Evolutionary conservation across 192 early-diverging fungal genomes (phyloP).

Genomic region (Backusella westeae): DNA sequence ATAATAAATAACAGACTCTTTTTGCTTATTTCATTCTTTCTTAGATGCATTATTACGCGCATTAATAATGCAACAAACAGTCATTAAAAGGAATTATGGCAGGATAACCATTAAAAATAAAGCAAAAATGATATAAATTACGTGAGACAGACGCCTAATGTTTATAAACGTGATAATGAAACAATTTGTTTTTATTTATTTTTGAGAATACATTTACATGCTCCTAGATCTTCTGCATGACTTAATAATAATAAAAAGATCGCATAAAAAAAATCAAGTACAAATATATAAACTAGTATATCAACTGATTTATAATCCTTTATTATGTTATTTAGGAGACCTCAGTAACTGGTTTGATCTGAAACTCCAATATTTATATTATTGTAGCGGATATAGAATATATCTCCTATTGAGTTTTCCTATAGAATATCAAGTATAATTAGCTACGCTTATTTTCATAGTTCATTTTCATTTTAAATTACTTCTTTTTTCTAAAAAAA

Average conservation of each 20-base stretch:
- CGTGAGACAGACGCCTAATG: neutral
- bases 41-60: neutral
- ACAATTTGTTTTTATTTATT: neutral
- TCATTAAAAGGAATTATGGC: neutral
- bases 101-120: neutral
- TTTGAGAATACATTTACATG: neutral
- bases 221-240: slow-evolving; percentile 3
- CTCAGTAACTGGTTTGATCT: neutral
- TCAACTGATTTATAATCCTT: neutral
- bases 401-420: neutral
- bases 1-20: neutral
- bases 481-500: neutral
- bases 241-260: neutral
- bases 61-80: neutral
- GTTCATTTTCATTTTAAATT: neutral
- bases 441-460: neutral
- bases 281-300: neutral
- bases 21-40: neutral
- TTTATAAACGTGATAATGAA: neutral
- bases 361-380: neutral
- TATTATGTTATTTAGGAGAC: neutral
- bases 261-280: neutral
- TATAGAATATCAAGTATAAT: neutral
- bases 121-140: neutral
- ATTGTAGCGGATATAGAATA: neutral